These are phyloP conservation scores for Scorias spongiosa DNA, from an alignment of 2,329 filamentous ascomycete genomes.

Conservation along the genomic window DNA sequence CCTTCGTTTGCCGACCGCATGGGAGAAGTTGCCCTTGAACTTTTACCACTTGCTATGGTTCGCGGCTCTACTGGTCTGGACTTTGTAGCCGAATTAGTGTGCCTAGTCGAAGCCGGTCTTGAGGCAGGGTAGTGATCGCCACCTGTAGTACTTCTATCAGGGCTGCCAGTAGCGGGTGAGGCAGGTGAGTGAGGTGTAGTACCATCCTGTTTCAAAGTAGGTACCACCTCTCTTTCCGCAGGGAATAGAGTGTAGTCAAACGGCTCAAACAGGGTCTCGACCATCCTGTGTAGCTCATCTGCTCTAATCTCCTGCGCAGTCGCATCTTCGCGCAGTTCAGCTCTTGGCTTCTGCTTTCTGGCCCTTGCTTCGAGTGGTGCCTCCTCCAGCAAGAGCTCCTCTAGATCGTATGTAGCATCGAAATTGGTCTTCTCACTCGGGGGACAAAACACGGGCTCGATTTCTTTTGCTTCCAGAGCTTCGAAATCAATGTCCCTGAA, in stretches of 20 bases:
- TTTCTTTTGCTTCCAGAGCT: slow-evolving; percentile 67
- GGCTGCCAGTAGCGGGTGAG: background rate
- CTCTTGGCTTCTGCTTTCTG: slow-evolving; percentile 81
- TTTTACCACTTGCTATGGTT: background rate
- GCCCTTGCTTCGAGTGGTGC: slow-evolving; percentile 86
- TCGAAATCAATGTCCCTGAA: slow-evolving; percentile 77
- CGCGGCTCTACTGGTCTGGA: background rate
- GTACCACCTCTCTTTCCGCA: slow-evolving; percentile 42
- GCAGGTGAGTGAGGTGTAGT: background rate
- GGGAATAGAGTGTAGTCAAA: slow-evolving; percentile 86
- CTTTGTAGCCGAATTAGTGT: background rate
- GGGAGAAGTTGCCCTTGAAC: background rate
- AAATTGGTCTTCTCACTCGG: slow-evolving; percentile 98
- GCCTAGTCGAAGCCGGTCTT: background rate
- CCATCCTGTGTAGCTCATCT: slow-evolving; percentile 85
- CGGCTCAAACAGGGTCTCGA: slow-evolving; percentile 82
- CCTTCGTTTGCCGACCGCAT: background rate
- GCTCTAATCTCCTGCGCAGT: slow-evolving; percentile 89
- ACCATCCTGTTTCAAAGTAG: background rate
- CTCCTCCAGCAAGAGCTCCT: slow-evolving; percentile 85
- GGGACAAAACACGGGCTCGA: slow-evolving; percentile 81
- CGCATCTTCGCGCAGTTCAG: slow-evolving; percentile 82
- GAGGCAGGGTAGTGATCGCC: background rate
- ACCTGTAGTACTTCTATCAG: background rate
- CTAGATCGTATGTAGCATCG: slow-evolving; percentile 92